These are phyloP conservation scores for Dioscorea cayenensis DNA, from an alignment of 116 monocot species.

Conservation along the genomic window DNA sequence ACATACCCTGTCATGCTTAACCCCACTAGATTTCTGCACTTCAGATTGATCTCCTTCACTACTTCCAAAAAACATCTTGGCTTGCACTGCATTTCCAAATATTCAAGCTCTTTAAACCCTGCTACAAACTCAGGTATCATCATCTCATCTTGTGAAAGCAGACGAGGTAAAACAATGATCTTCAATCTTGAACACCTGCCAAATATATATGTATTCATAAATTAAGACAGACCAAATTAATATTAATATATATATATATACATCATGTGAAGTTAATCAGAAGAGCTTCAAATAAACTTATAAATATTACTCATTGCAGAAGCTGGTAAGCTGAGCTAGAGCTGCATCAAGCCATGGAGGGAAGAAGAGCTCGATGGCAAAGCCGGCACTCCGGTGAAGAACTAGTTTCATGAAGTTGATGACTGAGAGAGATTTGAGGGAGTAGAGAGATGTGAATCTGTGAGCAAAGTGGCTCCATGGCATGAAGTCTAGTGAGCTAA, in stretches of 20 bases:
- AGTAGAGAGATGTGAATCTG: constrained; percentile 2
- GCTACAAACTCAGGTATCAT: constrained; percentile 16
- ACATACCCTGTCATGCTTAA: constrained; percentile 24
- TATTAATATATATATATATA: too few species aligned
- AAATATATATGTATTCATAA: neutral
- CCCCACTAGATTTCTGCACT: constrained; percentile 17
- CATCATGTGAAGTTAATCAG: neutral
- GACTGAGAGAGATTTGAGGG: constrained; percentile 9
- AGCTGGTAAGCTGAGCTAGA: constrained; percentile 9
- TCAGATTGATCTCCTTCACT: constrained; percentile 10
- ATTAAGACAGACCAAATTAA: too few species aligned
- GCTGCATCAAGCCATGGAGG: neutral
- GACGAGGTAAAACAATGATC: constrained; percentile 20
- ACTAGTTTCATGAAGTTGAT: constrained; percentile 17
- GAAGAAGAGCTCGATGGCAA: constrained; percentile 13
- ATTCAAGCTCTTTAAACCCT: constrained; percentile 34
- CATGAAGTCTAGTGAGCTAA: constrained; percentile 13
- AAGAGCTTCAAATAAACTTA: neutral
- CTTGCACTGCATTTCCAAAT: constrained; percentile 28
- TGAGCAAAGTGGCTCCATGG: constrained; percentile 12
- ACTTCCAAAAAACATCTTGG: constrained; percentile 27
- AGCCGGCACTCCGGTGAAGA: constrained; percentile 9
- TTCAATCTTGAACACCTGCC: constrained; percentile 35
- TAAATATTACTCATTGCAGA: constrained; percentile 15
- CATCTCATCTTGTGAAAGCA: constrained; percentile 17